Percentiles rank a stretch among this genome's conserved stretches.
Conservation (phyloP, 1,284 basidiomycete species). For the Cutaneotrichosporon cutaneum region DNA sequence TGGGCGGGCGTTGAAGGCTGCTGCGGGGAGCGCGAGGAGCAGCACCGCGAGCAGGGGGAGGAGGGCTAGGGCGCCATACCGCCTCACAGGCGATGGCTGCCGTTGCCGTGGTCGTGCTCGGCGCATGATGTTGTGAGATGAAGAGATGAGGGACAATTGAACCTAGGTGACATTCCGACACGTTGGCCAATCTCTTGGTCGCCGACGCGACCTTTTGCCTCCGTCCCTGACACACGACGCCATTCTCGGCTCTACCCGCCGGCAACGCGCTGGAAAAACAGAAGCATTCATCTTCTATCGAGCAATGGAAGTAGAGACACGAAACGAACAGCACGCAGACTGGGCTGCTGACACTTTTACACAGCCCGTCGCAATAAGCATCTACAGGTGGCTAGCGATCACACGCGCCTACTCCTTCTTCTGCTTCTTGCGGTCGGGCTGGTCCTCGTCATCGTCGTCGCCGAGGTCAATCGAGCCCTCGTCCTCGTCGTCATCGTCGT, state of each 20-base stretch:
- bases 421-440: slow-evolving; percentile 41
- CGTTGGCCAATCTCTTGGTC: not conserved
- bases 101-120: not conserved
- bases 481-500: slow-evolving; percentile 44
- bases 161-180: not conserved
- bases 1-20: not conserved
- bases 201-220: not conserved
- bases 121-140: not conserved
- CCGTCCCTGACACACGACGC: not conserved
- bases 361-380: not conserved
- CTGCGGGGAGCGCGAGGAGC: not conserved
- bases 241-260: not conserved
- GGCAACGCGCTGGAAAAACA: not conserved
- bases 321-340: not conserved
- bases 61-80: not conserved
- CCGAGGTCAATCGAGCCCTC: slow-evolving; percentile 50
- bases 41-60: not conserved
- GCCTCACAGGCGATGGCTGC: not conserved
- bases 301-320: not conserved
- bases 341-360: not conserved
- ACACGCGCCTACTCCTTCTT: slow-evolving; percentile 3
- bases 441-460: slow-evolving; percentile 44
- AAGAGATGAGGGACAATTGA: not conserved
- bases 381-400: not conserved
- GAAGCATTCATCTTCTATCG: not conserved